phyloP scores from a whole-genome alignment of 2,329 filamentous ascomycete genomes.

The Paecilomyces sp. region DNA sequence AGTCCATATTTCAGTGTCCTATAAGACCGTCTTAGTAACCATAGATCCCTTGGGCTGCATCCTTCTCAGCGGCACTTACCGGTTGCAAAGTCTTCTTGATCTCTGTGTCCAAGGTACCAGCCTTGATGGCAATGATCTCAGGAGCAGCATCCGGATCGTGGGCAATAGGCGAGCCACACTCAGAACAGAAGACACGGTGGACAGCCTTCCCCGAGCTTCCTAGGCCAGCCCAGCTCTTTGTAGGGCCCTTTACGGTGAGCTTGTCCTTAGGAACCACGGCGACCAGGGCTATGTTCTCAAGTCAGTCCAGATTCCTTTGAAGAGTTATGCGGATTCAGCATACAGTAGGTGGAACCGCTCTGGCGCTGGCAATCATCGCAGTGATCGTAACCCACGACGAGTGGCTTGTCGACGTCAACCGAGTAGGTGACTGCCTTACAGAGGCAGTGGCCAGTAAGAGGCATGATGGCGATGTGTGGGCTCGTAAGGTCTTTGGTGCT shows the following conservation, averaged over 20 bases:
- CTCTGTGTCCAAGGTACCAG: conserved; percentile 55
- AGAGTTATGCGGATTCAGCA: conserved; percentile 1
- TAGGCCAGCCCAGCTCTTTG: conserved; percentile 57
- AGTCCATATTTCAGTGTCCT: conserved; percentile 63
- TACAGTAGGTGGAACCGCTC: conserved; percentile 59
- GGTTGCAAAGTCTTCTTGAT: conserved; percentile 64
- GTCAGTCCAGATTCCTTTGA: not conserved
- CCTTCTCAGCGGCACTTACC: conserved; percentile 12
- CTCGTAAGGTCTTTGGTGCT: not conserved
- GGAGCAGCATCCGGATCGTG: conserved; percentile 66
- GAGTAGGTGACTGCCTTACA: conserved; percentile 67
- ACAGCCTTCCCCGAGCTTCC: conserved; percentile 57
- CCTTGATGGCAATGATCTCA: conserved; percentile 63
- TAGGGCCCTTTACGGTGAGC: conserved; percentile 55
- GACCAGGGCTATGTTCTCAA: conserved; percentile 48
- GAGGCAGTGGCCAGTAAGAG: conserved; percentile 63
- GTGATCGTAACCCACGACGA: conserved; percentile 57
- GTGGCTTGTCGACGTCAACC: conserved; percentile 38
- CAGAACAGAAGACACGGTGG: conserved; percentile 62
- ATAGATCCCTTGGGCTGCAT: not conserved
- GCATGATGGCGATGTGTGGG: conserved; percentile 42
- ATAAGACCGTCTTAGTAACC: not conserved
- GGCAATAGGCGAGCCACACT: conserved; percentile 63
- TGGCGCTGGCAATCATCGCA: conserved; percentile 69
- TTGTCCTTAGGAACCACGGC: conserved; percentile 60